Conservation (phyloP, 768 basidiomycete genomes). For the Boletus subcaerulescens region DNA sequence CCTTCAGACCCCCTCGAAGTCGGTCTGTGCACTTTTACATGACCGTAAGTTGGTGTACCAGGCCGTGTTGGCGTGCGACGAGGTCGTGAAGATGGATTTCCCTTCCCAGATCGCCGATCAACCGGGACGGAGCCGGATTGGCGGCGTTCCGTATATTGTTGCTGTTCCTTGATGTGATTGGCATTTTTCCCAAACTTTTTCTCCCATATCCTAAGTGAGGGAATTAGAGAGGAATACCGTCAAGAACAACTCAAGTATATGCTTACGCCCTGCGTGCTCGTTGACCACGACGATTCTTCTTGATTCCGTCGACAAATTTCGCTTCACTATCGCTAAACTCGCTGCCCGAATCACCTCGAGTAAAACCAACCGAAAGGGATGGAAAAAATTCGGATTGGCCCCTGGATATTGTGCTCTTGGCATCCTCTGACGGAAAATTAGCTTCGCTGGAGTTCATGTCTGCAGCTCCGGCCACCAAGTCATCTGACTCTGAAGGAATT, state of each 20-base stretch:
- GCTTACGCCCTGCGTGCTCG: constrained; percentile 92
- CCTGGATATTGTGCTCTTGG: constrained; percentile 15
- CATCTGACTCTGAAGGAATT: constrained; percentile 23
- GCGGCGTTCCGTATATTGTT: constrained; percentile 18
- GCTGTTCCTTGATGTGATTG: constrained; percentile 79
- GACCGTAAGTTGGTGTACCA: background rate
- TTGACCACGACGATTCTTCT: constrained; percentile 92
- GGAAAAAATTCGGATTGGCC: constrained; percentile 74
- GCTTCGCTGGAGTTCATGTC: constrained; percentile 21
- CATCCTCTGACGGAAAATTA: constrained; percentile 11
- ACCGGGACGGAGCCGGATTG: constrained; percentile 6
- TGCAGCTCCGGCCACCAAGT: constrained; percentile 39
- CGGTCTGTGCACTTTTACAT: background rate
- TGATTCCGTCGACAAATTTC: constrained; percentile 48
- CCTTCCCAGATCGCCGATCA: constrained; percentile 20
- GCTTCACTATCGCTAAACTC: constrained; percentile 71
- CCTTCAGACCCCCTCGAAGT: background rate
- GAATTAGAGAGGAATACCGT: constrained; percentile 1
- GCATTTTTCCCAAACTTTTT: constrained; percentile 91
- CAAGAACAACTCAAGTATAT: background rate
- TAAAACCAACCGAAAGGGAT: constrained; percentile 82
- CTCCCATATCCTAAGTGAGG: constrained; percentile 82
- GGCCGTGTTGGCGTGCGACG: background rate
- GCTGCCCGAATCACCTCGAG: constrained; percentile 73
- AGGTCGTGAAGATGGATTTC: constrained; percentile 1